Conservation (phyloP, 164 flowering plant genomes). For the Magnolia changhungtana region DNA sequence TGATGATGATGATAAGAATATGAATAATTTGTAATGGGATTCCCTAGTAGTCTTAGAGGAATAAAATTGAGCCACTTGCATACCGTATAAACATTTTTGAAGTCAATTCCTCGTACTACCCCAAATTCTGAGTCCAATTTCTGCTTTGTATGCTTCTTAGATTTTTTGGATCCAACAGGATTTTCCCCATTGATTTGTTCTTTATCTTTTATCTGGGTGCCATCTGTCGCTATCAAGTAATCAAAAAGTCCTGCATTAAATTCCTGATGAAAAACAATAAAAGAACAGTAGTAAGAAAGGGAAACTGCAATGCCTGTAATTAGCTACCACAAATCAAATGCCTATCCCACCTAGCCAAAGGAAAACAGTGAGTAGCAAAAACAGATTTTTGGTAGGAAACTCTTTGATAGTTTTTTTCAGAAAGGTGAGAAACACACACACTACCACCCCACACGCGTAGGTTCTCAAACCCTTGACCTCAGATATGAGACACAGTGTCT, state of each 20-base stretch:
- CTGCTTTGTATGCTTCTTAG: slow-evolving; percentile 46
- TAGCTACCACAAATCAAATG: neutral
- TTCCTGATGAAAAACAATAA: slow-evolving; percentile 45
- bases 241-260: slow-evolving; percentile 97
- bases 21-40: too few relatives aligned
- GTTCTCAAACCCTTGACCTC: neutral
- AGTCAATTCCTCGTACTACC: slow-evolving; percentile 94
- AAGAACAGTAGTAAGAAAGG: neutral
- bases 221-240: slow-evolving; percentile 91
- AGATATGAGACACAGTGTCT: neutral
- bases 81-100: slow-evolving; percentile 94
- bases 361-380: neutral
- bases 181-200: slow-evolving; percentile 37
- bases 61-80: slow-evolving; percentile 3
- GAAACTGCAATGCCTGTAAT: neutral
- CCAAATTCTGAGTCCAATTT: slow-evolving; percentile 89
- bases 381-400: neutral
- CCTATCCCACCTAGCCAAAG: neutral
- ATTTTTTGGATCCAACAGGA: slow-evolving; percentile 38
- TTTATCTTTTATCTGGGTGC: slow-evolving; percentile 45
- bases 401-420: neutral
- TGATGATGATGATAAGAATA: too few relatives aligned
- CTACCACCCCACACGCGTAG: too few relatives aligned
- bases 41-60: too few relatives aligned
- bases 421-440: too few relatives aligned